Conservation (phyloP, 805 yeast genomes). For the Martiniozyma abietophila region DNA sequence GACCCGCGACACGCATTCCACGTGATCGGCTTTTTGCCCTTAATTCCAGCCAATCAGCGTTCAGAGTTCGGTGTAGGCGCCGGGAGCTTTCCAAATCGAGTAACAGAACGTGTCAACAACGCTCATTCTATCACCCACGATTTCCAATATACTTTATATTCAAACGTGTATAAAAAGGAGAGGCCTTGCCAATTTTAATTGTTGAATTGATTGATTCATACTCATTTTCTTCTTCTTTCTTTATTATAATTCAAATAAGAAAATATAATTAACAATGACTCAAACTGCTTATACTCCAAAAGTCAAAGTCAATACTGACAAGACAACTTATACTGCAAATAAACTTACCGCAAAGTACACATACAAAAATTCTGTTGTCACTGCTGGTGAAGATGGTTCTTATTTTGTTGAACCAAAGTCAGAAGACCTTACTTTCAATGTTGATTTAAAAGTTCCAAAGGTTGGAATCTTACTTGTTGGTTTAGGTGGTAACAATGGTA, state of each 20-base stretch:
- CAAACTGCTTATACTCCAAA: conserved; percentile 26
- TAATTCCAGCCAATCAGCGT: no score
- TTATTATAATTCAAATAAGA: not conserved
- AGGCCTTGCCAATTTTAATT: no score
- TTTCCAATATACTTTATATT: no score
- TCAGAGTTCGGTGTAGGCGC: not conserved
- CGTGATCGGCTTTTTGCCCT: no score
- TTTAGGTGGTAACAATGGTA: conserved; percentile 93
- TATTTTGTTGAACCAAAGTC: conserved; percentile 61
- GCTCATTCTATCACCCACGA: no score
- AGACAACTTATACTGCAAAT: conserved; percentile 39
- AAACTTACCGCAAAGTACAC: conserved; percentile 53
- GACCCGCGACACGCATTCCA: no score
- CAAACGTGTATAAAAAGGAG: no score
- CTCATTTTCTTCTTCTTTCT: no score
- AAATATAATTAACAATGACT: not conserved
- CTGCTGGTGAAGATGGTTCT: conserved; percentile 43
- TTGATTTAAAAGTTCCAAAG: conserved; percentile 73
- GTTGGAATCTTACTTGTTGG: conserved; percentile 89
- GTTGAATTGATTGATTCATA: no score
- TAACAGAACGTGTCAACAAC: no score
- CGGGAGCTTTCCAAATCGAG: not conserved
- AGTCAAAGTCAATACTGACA: conserved; percentile 49
- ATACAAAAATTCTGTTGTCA: conserved; percentile 70
- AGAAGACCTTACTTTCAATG: conserved; percentile 75